A percentile compares a stretch with the other conserved stretches of the same genome.
phyloP scores from a whole-genome alignment of 306 rosid genomes.

The Quercus berberidifolia region DNA sequence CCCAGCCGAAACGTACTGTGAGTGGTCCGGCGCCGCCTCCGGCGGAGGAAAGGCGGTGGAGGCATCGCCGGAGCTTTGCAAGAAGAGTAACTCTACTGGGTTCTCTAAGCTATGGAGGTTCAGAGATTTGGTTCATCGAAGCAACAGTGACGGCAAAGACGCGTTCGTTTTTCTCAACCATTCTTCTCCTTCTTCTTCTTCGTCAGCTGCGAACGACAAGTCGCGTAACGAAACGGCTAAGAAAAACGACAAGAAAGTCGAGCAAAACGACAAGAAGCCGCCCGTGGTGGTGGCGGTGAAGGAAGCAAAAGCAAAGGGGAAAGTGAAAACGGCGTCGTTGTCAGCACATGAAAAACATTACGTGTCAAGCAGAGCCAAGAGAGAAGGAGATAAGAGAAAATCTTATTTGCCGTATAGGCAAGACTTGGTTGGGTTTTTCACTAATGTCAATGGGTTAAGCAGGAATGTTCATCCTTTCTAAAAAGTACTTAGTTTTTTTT shows the following conservation, averaged over 20 bases:
- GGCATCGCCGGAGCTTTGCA: conserved; percentile 29
- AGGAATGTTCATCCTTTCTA: conserved; percentile 76
- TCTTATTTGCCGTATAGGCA: conserved; percentile 80
- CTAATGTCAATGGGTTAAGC: conserved; percentile 53
- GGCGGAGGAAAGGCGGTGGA: conserved; percentile 29
- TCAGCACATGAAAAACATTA: conserved; percentile 68
- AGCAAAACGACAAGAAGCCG: too few species aligned
- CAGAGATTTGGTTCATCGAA: conserved; percentile 52
- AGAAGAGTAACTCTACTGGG: conserved; percentile 85
- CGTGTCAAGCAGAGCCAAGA: conserved; percentile 53
- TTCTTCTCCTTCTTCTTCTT: background rate
- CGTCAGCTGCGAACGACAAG: background rate
- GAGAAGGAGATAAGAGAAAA: conserved; percentile 58
- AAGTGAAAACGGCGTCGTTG: conserved; percentile 29
- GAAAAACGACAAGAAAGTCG: background rate
- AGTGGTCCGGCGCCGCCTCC: conserved; percentile 47
- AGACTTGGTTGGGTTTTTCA: conserved; percentile 65
- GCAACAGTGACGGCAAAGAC: conserved; percentile 87
- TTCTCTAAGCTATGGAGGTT: conserved; percentile 72
- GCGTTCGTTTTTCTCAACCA: conserved; percentile 59
- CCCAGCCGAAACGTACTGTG: conserved; percentile 55
- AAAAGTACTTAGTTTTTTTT: background rate
- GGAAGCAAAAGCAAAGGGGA: background rate
- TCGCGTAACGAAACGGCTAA: background rate
- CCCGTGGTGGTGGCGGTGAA: background rate